Conservation (phyloP, 78 protist species). For the Dictyostelium capitatum region DNA sequence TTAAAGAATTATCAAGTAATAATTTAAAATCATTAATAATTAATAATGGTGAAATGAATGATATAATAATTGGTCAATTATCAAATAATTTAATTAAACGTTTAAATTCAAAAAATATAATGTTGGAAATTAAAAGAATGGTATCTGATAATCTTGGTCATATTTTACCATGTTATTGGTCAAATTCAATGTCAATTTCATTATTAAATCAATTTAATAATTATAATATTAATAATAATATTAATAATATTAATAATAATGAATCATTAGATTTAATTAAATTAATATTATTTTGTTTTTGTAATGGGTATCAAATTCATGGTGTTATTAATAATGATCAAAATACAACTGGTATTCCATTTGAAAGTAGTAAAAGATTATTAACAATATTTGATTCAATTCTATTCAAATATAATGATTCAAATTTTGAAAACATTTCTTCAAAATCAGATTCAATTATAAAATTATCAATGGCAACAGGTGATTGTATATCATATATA, state of each 20-base stretch:
- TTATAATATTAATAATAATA: background rate
- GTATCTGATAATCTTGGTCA: conserved; percentile 2
- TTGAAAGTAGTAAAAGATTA: background rate
- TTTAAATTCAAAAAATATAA: background rate
- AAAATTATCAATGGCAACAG: background rate
- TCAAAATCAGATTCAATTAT: background rate
- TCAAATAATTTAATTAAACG: background rate
- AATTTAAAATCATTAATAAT: background rate
- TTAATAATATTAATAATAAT: background rate
- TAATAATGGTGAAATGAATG: background rate
- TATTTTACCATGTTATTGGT: background rate
- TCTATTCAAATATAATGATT: background rate
- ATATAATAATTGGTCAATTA: background rate
- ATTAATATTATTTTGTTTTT: conserved; percentile 11
- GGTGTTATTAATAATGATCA: background rate
- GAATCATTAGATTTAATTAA: background rate
- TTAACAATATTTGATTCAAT: background rate
- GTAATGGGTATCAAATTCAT: conserved; percentile 15
- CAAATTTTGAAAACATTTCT: background rate
- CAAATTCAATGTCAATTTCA: background rate
- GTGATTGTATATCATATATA: conserved; percentile 1
- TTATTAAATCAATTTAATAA: background rate
- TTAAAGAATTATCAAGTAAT: background rate
- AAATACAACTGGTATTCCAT: background rate
- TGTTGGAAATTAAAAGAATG: conserved; percentile 17